These are phyloP conservation scores for Leccinum variicolor DNA, from an alignment of 768 basidiomycete species.

Conservation along the genomic window DNA sequence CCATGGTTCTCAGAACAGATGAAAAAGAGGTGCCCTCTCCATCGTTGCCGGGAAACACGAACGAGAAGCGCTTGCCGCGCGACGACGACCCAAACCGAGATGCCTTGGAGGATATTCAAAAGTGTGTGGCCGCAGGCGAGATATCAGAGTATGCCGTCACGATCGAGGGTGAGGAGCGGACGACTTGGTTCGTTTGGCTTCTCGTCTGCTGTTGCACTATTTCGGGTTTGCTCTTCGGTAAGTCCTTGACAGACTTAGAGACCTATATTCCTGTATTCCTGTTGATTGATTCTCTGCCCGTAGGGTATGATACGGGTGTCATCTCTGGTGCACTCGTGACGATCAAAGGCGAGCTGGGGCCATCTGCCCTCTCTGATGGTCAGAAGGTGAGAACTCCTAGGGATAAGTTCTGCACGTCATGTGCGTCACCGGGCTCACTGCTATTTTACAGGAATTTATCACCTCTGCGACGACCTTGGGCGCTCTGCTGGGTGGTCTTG, in stretches of 20 bases:
- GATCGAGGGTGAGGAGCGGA: constrained; percentile 62
- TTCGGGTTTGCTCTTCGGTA: constrained; percentile 73
- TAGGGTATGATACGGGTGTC: constrained; percentile 80
- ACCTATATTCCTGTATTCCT: constrained; percentile 4
- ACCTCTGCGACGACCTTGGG: constrained; percentile 78
- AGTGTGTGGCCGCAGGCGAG: constrained; percentile 35
- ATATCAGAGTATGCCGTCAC: constrained; percentile 59
- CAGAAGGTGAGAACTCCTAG: constrained; percentile 49
- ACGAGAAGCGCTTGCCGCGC: background rate
- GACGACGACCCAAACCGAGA: background rate
- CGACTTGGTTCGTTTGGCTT: constrained; percentile 76
- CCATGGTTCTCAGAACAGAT: constrained; percentile 1
- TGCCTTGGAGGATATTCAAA: constrained; percentile 16
- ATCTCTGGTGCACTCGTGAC: constrained; percentile 79
- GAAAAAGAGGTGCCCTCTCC: background rate
- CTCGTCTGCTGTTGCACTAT: constrained; percentile 73
- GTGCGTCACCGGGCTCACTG: background rate
- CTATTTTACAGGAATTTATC: constrained; percentile 62
- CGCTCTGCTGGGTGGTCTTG: constrained; percentile 71
- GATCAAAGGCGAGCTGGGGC: constrained; percentile 65
- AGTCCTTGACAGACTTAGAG: constrained; percentile 14
- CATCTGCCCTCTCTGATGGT: constrained; percentile 49
- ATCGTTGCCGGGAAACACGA: background rate
- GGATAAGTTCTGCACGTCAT: background rate
- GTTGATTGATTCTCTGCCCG: background rate